phyloP scores from a whole-genome alignment of 1,284 basidiomycete species.

The Puccinia triticina region DNA sequence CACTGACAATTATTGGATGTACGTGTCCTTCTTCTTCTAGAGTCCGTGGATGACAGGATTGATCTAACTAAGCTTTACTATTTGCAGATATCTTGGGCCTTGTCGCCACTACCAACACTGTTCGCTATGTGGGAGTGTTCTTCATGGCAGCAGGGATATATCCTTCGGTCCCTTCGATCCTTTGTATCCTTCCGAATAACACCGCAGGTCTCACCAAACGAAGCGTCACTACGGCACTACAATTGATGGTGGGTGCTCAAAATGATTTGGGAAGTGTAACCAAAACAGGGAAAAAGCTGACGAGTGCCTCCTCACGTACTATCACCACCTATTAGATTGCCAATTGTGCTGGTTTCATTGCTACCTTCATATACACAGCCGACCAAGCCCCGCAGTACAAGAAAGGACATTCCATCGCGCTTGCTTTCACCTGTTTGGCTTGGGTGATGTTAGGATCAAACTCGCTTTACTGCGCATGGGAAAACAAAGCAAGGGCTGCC shows the following conservation, averaged over 20 bases:
- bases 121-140: slow-evolving; percentile 56
- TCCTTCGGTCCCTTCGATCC: slow-evolving; percentile 55
- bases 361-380: slow-evolving; percentile 46
- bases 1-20: slow-evolving; percentile 57
- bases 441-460: slow-evolving; percentile 36
- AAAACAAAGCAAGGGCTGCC: slow-evolving; percentile 54
- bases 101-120: slow-evolving; percentile 32
- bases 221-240: slow-evolving; percentile 55
- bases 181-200: slow-evolving; percentile 56
- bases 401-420: slow-evolving; percentile 33
- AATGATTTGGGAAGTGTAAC: neutral
- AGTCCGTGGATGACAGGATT: neutral
- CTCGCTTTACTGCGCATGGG: slow-evolving; percentile 54
- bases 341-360: slow-evolving; percentile 45
- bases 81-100: slow-evolving; percentile 38
- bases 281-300: slow-evolving; percentile 50
- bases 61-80: neutral
- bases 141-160: slow-evolving; percentile 57
- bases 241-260: slow-evolving; percentile 54
- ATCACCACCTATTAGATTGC: slow-evolving; percentile 27
- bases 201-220: slow-evolving; percentile 55
- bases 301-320: neutral
- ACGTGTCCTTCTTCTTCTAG: slow-evolving; percentile 22
- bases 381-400: slow-evolving; percentile 44
- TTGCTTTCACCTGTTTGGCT: slow-evolving; percentile 35